Evolutionary conservation across 768 basidiomycete species (phyloP).

Genomic region (Mycena rosella): DNA sequence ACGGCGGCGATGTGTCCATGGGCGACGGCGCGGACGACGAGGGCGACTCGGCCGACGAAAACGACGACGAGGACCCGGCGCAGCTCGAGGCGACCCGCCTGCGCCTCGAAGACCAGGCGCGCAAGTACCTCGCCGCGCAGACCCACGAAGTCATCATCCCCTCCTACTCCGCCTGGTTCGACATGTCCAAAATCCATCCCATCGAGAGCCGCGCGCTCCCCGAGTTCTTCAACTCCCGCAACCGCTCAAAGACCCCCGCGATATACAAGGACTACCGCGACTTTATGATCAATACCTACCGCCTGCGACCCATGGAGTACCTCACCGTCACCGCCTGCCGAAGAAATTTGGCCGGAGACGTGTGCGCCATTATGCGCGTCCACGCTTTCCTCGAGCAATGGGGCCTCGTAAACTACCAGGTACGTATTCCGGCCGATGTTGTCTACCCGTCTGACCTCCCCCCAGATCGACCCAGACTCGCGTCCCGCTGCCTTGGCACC

Average conservation of each 20-base stretch:
- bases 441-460: constrained; percentile 13
- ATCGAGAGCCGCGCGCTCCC: constrained; percentile 94
- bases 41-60: constrained; percentile 81
- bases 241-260: constrained; percentile 93
- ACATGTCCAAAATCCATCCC: constrained; percentile 92
- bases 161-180: constrained; percentile 98
- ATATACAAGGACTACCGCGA: constrained; percentile 99
- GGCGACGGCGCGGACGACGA: constrained; percentile 84
- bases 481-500: constrained; percentile 94
- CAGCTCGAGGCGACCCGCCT: constrained; percentile 84
- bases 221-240: constrained; percentile 98
- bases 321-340: constrained; percentile 97
- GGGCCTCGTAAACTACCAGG: constrained; percentile 99
- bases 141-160: constrained; percentile 98
- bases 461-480: constrained; percentile 95
- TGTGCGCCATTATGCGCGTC: constrained; percentile 98
- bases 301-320: constrained; percentile 94
- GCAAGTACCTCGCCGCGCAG: constrained; percentile 96
- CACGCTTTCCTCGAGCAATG: constrained; percentile 99
- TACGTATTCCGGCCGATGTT: constrained; percentile 48
- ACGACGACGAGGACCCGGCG: constrained; percentile 88
- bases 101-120: constrained; percentile 87
- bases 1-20: constrained; percentile 84
- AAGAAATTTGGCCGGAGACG: constrained; percentile 96
- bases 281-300: constrained; percentile 99